Evolutionary conservation across 169 alveolate species (phyloP), one percentile per base, ranked within the genome.

Genomic region (Theileria parva): DNA sequence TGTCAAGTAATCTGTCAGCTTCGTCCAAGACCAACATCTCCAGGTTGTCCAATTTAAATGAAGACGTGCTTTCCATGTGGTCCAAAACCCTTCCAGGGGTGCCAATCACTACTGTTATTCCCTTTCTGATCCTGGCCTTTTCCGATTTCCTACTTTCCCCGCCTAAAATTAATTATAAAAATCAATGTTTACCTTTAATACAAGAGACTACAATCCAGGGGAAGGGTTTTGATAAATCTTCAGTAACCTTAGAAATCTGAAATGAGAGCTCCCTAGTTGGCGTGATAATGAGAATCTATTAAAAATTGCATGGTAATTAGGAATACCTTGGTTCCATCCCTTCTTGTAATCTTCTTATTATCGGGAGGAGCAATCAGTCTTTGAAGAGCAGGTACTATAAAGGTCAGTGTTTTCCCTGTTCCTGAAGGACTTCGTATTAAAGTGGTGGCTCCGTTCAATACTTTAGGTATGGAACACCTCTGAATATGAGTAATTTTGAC

Each of bases 81-180:
- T 98, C 99, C 8, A 96, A 63, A 53, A 98, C 79, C 74, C 99
- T 93, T 15, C 99, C 99, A 8, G 99, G 99, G 32, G 99, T 98
- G 30, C 98, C 98, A 15, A 97, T 93, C 48, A 98, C 85, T 15
- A 97, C 85, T 78, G 98, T 97, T 28, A 98, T 96, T 0, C 97
- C 97, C 74, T 93, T 93, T 68, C 95, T 91, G 39, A 98, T 88
- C 57, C 97, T 95, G 61, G 94, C 95, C 87, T 92, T 93, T 79
- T 95, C 98, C 37, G 94, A 86, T 65, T 94, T 94, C 51, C 93
- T 87, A 71, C 94, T 93, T 78, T 94, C 97, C n/a, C 98, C 98
- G 1, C 98, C 98, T 23, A 87, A 5, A 63, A 23, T 57, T 51
- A 25, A 68, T 15, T 68, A 93, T 93, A 39, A 5, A 7, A 3